Base-by-base conservation (phyloP, 257 asterid species). In the Solanum microdontum region DNA sequence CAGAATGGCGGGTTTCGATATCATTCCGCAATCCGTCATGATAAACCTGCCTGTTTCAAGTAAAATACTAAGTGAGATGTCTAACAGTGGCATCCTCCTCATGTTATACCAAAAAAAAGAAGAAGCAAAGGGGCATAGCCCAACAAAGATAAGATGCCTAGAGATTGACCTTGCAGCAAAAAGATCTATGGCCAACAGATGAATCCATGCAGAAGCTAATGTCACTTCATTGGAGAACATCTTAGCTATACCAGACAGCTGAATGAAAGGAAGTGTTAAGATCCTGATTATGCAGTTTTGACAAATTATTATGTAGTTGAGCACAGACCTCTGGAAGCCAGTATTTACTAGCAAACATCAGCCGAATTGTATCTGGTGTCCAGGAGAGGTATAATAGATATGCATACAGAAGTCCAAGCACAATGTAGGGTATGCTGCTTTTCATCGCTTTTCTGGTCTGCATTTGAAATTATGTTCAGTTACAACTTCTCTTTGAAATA, bases 141-240 rank as follows among this genome's bases (percentile, higher is more conserved):
- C 64, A 79, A 43, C 66, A 80, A 45, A 28, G 28, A 80, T 80
- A 45, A 45, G 66, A 45, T 24, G 28, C 28, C 40, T 8, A 28
- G 21, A 80, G 85, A 48, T 51, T 48, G 43, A 96, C 98, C 98
- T 94, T 82, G 99, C 99, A 82, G 99, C 98, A 45, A 93, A 96
- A 87, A 96, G 98, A 91, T 96, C 98, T 0, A 96, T 90, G 33
- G 93, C 92, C 86, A 96, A 87, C 87, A 96, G 89, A 90, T 96
- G 99, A 91, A 96, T 94, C 99, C 99, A 96, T 15, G 97, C 98
- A 80, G 99, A 96, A 90, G 99, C 97, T 88, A 96, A 36, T 1
- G 99, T 94, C 93, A 94, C 94, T 91, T 95, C 98, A 83, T 76
- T 93, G 28, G 97, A 92, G 90, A 97, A 97, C 96, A 97, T 91